These are phyloP conservation scores for Sanguinoderma infundibulare DNA, from an alignment of 1,284 basidiomycete genomes.

Conservation along the genomic window DNA sequence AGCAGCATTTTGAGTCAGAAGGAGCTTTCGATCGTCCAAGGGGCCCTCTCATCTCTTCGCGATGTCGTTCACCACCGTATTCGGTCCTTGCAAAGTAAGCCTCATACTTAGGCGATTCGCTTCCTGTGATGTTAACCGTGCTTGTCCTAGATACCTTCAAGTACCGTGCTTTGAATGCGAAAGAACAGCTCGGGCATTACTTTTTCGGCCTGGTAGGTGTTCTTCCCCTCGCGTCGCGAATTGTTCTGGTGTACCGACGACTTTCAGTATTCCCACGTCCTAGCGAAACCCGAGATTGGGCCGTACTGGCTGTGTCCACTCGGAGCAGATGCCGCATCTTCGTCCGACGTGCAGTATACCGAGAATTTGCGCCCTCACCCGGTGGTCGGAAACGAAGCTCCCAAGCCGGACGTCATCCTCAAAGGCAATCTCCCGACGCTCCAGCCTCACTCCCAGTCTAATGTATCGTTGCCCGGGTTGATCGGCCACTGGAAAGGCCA, in stretches of 20 bases:
- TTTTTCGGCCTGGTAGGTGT: constrained; percentile 33
- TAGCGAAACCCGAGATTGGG: not conserved
- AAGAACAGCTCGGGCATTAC: constrained; percentile 30
- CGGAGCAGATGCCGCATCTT: not conserved
- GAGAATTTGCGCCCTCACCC: not conserved
- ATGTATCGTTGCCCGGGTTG: no score
- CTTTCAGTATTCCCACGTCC: not conserved
- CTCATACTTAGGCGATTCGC: not conserved
- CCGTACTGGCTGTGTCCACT: not conserved
- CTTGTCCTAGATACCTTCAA: constrained; percentile 39
- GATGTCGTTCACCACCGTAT: constrained; percentile 2
- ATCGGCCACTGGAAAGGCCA: constrained; percentile 12
- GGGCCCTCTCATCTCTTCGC: not conserved
- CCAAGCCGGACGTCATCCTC: no score
- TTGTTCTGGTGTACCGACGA: no score
- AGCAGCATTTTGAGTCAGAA: not conserved
- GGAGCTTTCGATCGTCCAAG: constrained; percentile 5
- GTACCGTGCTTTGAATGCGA: constrained; percentile 30
- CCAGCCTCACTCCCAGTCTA: not conserved
- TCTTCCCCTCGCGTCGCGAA: not conserved
- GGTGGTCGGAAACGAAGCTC: not conserved
- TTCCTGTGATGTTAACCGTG: not conserved
- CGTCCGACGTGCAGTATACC: not conserved
- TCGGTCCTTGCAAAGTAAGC: constrained; percentile 2
- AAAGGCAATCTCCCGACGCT: not conserved